Percentiles rank a stretch among this genome's conserved stretches.
phyloP scores from a whole-genome alignment of 1,139 yeast genomes.

The Taphrina deformans region DNA sequence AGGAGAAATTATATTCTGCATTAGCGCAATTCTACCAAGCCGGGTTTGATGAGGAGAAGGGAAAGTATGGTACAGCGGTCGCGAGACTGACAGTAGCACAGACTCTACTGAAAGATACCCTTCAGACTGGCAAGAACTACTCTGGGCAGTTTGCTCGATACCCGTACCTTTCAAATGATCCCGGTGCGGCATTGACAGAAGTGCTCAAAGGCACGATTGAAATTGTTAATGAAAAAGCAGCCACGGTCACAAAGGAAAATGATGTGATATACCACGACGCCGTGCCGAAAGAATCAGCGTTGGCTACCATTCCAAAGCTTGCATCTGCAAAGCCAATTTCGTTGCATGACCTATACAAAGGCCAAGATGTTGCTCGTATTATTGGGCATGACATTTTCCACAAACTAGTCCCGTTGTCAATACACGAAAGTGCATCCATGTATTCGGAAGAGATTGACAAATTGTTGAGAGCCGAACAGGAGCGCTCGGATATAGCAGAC shows the following conservation, averaged over 20 bases:
- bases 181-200: slow-evolving; percentile 41
- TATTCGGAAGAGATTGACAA: slow-evolving; percentile 90
- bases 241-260: slow-evolving; percentile 70
- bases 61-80: slow-evolving; percentile 74
- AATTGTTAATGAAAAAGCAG: slow-evolving; percentile 51
- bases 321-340: slow-evolving; percentile 72
- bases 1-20: slow-evolving; percentile 27
- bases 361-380: slow-evolving; percentile 55
- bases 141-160: slow-evolving; percentile 22
- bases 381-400: slow-evolving; percentile 62
- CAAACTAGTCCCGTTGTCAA: slow-evolving; percentile 79
- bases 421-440: slow-evolving; percentile 80
- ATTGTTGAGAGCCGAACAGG: slow-evolving; percentile 70
- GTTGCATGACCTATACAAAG: slow-evolving; percentile 54
- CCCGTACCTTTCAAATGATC: slow-evolving; percentile 25
- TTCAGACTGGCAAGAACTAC: slow-evolving; percentile 32
- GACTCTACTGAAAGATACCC: slow-evolving; percentile 39
- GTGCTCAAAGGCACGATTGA: slow-evolving; percentile 42
- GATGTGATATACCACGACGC: slow-evolving; percentile 83
- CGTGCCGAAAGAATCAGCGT: slow-evolving; percentile 61
- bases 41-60: slow-evolving; percentile 51
- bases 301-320: slow-evolving; percentile 63
- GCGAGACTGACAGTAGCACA: slow-evolving; percentile 62
- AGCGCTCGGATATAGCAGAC: slow-evolving; percentile 72
- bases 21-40: slow-evolving; percentile 58